A percentile compares a stretch with the other conserved stretches of the same genome.
These are phyloP conservation scores for Sugiyamaella novakii DNA, from an alignment of 1,139 yeast genomes.

Conservation along the genomic window DNA sequence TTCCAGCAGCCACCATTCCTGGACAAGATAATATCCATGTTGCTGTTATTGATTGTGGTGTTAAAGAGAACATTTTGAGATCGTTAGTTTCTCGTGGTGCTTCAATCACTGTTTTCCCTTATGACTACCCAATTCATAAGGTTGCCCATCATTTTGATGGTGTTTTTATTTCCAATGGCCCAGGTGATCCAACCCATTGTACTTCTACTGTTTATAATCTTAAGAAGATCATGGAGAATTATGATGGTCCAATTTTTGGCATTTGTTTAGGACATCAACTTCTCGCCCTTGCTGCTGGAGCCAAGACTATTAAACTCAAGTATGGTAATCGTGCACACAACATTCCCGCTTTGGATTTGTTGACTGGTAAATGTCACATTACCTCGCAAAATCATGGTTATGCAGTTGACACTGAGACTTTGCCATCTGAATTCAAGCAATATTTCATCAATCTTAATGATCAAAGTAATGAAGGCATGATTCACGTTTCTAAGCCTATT, in stretches of 20 bases:
- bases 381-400: slow-evolving; percentile 99
- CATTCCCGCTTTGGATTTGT: slow-evolving; percentile 89
- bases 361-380: slow-evolving; percentile 91
- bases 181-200: slow-evolving; percentile 98
- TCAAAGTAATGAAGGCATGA: slow-evolving; percentile 96
- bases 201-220: slow-evolving; percentile 74
- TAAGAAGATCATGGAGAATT: slow-evolving; percentile 66
- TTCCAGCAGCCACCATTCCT: slow-evolving; percentile 60
- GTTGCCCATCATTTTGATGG: slow-evolving; percentile 94
- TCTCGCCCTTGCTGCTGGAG: slow-evolving; percentile 92
- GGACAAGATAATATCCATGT: slow-evolving; percentile 63
- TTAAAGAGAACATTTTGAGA: slow-evolving; percentile 93
- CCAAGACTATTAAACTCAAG: slow-evolving; percentile 86
- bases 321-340: slow-evolving; percentile 99
- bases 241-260: slow-evolving; percentile 88
- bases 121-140: slow-evolving; percentile 88
- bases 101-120: slow-evolving; percentile 93
- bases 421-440: slow-evolving; percentile 76
- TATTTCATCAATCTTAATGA: slow-evolving; percentile 92
- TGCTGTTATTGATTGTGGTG: slow-evolving; percentile 97
- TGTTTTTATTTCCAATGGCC: slow-evolving; percentile 92
- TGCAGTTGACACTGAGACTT: slow-evolving; percentile 84
- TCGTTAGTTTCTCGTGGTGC: slow-evolving; percentile 95
- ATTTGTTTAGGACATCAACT: slow-evolving; percentile 97
- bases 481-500: slow-evolving; percentile 79